Evolutionary conservation across 2,329 filamentous ascomycete genomes (phyloP).

Genomic region (Gyromitra esculenta): DNA sequence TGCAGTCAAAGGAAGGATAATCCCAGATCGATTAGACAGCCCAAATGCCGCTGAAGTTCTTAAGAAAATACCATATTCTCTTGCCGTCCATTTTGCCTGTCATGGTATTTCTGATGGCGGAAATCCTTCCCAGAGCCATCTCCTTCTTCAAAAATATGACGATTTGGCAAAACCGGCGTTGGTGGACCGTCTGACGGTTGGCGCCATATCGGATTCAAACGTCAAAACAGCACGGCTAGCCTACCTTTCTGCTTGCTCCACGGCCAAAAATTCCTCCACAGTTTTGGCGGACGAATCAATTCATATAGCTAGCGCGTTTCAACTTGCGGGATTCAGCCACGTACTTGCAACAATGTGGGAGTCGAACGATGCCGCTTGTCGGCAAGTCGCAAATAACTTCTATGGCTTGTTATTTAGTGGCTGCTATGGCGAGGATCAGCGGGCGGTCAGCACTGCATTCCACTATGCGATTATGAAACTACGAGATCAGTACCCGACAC

Average conservation of each 20-base stretch:
- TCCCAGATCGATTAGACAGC: not conserved
- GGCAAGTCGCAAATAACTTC: conserved; percentile 56
- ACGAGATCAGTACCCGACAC: conserved; percentile 28
- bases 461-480: conserved; percentile 45
- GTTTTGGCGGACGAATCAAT: conserved; percentile 59
- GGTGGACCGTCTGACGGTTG: not conserved
- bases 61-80: not conserved
- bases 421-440: not conserved
- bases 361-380: conserved; percentile 56
- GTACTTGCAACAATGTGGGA: conserved; percentile 60
- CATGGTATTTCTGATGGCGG: conserved; percentile 7
- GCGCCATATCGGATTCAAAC: conserved; percentile 1
- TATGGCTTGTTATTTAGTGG: conserved; percentile 54
- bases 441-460: conserved; percentile 40
- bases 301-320: conserved; percentile 58
- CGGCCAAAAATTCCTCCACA: not conserved
- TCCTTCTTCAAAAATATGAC: not conserved
- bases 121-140: conserved; percentile 14
- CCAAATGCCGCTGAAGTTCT: conserved; percentile 6
- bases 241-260: conserved; percentile 25
- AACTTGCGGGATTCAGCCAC: conserved; percentile 45
- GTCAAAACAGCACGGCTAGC: conserved; percentile 11
- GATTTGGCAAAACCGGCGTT: not conserved
- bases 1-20: not conserved
- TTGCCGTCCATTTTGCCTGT: conserved; percentile 19